Percentiles rank a stretch among this genome's conserved stretches.
Evolutionary conservation across 2,329 filamentous ascomycete species (phyloP).

Genomic region (Tricladium varicosporioides): DNA sequence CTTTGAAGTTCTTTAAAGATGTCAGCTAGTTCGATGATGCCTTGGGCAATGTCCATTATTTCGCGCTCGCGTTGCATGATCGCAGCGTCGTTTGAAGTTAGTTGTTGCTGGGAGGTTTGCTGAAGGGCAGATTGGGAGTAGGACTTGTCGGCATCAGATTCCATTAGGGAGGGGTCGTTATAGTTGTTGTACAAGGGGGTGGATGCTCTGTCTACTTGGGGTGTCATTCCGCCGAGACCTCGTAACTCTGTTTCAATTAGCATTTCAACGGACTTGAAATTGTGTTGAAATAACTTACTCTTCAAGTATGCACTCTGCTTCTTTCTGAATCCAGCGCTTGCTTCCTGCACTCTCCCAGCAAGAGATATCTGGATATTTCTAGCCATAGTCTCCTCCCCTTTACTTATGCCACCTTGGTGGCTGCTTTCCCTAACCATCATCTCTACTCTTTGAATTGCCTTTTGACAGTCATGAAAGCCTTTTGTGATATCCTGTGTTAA

Average conservation of each 20-base stretch:
- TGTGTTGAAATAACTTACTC: conserved; percentile 56
- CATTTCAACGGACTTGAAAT: too few relatives aligned
- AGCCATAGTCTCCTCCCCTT: conserved; percentile 92
- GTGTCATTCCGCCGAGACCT: conserved; percentile 63
- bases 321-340: conserved; percentile 89
- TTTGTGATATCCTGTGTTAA: conserved; percentile 89
- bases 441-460: conserved; percentile 84
- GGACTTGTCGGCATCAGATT: conserved; percentile 89
- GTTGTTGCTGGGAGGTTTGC: conserved; percentile 63
- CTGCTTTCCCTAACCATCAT: conserved; percentile 80
- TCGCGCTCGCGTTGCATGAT: conserved; percentile 93
- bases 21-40: conserved; percentile 94
- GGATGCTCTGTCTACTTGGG: conserved; percentile 51
- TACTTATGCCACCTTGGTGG: conserved; percentile 67
- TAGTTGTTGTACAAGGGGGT: conserved; percentile 57
- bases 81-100: conserved; percentile 74
- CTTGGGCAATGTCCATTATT: conserved; percentile 96
- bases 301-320: conserved; percentile 96
- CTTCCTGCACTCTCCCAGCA: conserved; percentile 84
- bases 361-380: conserved; percentile 92
- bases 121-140: conserved; percentile 89
- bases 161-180: conserved; percentile 82
- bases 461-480: conserved; percentile 86
- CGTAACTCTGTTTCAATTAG: conserved; percentile 59
- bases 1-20: conserved; percentile 94